These are phyloP conservation scores for Emergomyces pasteurianus DNA, from an alignment of 2,329 filamentous ascomycete species.

Conservation along the genomic window DNA sequence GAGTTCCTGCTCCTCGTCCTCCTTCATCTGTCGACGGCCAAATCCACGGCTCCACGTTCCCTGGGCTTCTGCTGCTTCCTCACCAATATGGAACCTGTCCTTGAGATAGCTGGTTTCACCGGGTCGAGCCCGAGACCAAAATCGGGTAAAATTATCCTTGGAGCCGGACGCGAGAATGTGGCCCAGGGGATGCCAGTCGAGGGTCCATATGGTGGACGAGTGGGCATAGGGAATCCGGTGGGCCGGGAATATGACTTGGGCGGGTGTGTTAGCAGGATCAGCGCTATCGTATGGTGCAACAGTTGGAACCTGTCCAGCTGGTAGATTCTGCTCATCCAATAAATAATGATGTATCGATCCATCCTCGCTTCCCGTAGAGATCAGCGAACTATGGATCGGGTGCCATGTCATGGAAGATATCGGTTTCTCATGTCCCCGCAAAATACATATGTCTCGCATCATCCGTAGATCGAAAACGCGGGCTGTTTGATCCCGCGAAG, in stretches of 20 bases:
- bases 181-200: slow-evolving; percentile 94
- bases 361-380: slow-evolving; percentile 83
- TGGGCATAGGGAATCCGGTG: slow-evolving; percentile 81
- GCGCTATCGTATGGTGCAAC: slow-evolving; percentile 74
- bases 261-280: slow-evolving; percentile 65
- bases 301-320: slow-evolving; percentile 56
- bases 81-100: slow-evolving; percentile 90
- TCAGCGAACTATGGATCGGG: slow-evolving; percentile 75
- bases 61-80: slow-evolving; percentile 81
- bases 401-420: slow-evolving; percentile 90
- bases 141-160: slow-evolving; percentile 91
- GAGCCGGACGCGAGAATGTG: slow-evolving; percentile 92
- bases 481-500: slow-evolving; percentile 83
- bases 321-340: slow-evolving; percentile 87
- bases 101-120: slow-evolving; percentile 77
- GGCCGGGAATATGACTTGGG: slow-evolving; percentile 85
- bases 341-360: slow-evolving; percentile 87
- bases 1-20: slow-evolving; percentile 86
- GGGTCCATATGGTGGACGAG: slow-evolving; percentile 90
- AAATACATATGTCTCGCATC: slow-evolving; percentile 93
- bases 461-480: slow-evolving; percentile 90
- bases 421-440: slow-evolving; percentile 93
- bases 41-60: slow-evolving; percentile 86
- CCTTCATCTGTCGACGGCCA: slow-evolving; percentile 64
- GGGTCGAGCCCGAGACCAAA: slow-evolving; percentile 85